These are phyloP conservation scores for Blakeslea trispora DNA, from an alignment of 371 early-diverging fungal genomes.

Conservation along the genomic window DNA sequence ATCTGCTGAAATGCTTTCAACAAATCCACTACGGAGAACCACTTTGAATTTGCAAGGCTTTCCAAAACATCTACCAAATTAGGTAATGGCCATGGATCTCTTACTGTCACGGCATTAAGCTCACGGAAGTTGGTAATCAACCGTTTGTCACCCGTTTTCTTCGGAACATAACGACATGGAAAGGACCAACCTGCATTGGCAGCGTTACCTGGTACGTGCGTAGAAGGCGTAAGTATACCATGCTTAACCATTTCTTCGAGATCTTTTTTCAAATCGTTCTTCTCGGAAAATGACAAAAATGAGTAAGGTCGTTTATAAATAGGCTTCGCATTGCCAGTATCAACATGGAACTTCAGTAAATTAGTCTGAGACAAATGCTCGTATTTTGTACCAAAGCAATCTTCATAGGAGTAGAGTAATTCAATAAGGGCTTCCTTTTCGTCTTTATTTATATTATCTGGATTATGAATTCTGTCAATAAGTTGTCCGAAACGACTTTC, in stretches of 20 bases:
- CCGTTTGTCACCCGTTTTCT: conserved; percentile 11
- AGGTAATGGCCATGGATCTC: conserved; percentile 11
- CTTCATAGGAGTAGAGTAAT: no score
- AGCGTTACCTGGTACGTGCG: background rate
- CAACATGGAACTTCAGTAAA: conserved; percentile 1
- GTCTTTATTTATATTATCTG: no score
- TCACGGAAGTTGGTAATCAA: conserved; percentile 10
- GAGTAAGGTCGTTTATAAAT: conserved; percentile 3
- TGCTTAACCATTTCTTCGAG: background rate
- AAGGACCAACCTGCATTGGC: conserved; percentile 5
- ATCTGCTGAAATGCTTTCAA: conserved; percentile 9
- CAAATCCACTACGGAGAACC: background rate
- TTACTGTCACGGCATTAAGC: conserved; percentile 9
- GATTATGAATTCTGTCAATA: no score
- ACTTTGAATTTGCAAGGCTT: background rate
- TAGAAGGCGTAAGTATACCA: background rate
- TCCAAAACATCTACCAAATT: conserved; percentile 3
- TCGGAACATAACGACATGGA: conserved; percentile 8
- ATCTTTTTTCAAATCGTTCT: background rate
- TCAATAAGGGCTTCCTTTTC: no score
- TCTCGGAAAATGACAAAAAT: background rate
- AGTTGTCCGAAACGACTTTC: no score
- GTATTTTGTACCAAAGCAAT: background rate
- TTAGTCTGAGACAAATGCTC: background rate
- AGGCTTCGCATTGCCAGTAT: background rate